A percentile compares a stretch with the other conserved stretches of the same genome.
phyloP scores from a whole-genome alignment of 208 protist genomes.

The Acanthamoeba sp. region DNA sequence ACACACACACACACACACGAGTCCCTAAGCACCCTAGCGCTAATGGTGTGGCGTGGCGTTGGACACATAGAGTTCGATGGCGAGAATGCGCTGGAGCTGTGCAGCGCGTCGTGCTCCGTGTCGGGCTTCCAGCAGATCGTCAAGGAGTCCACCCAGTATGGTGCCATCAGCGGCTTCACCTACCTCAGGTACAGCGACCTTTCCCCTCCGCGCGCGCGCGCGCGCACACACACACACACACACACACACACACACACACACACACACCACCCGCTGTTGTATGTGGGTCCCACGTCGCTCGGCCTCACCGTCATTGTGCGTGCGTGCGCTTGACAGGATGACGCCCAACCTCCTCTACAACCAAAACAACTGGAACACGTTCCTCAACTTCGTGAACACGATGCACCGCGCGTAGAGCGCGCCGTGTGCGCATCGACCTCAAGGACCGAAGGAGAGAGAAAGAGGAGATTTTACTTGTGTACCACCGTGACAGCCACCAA shows the following conservation, averaged over 20 bases:
- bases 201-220: neutral
- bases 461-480: too few species aligned
- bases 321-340: neutral
- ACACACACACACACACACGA: neutral
- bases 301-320: neutral
- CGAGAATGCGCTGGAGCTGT: slow-evolving; percentile 78
- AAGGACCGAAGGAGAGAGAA: too few species aligned
- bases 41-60: neutral
- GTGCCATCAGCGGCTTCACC: slow-evolving; percentile 43
- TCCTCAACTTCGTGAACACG: neutral
- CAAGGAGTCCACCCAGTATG: slow-evolving; percentile 34
- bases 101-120: neutral
- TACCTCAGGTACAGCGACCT: neutral
- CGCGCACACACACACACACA: too few species aligned
- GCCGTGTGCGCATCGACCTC: too few species aligned
- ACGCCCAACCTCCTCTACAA: neutral
- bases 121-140: slow-evolving; percentile 62
- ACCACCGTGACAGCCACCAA: too few species aligned
- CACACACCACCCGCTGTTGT: too few species aligned
- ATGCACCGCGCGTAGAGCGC: neutral
- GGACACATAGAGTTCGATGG: slow-evolving; percentile 66
- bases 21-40: neutral
- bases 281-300: too few species aligned
- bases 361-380: slow-evolving; percentile 40
- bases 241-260: too few species aligned